Evolutionary conservation across 2,329 filamentous ascomycete species (phyloP), one percentile per base, ranked within the genome.

Genomic region (Xylaria arbuscula): DNA sequence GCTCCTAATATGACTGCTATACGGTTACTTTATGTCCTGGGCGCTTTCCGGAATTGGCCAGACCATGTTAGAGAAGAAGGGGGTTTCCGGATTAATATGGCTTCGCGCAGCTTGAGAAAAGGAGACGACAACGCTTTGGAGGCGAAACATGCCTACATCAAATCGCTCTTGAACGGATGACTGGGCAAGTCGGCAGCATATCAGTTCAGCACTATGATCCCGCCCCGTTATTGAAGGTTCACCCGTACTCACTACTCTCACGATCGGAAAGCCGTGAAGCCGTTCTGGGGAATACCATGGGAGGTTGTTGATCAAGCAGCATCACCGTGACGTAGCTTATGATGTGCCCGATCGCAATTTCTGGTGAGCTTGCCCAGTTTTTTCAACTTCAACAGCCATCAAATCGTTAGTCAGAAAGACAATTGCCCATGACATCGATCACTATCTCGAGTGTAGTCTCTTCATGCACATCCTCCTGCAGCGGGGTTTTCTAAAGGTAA

Each of bases 31-130:
- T 22, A 51, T 22, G 28, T 32, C 13, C 47, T 75, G 7, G 68
- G 34, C 6, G 69, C 64, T 10, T 73, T 72, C 42, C n/a, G 28
- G 15, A 34, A 50, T 5, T 74, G 73, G 73, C 73, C 73, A 50
- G 7, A 22, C 5, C 47, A 70, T 40, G 42, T 73, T 15, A 38
- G 9, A 22, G 2, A 36, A 9, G 67, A 67, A 34, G 72, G 70
- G 51, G 17, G 15, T 6, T 8, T 8, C 13, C 57, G 9, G 22
- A 3, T 66, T 32, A 11, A 24, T 9, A 11, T 11, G 11, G 2
- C 28, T 22, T 22, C 40, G 38, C 24, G 15, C n/a, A 28, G 2
- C 17, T 51, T 17, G 6, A 40, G n/a, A 40, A 28, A 2, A 22
- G 50, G 24, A 2, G 8, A 10, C 0, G 15, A 32, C 15, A 4